Evolutionary conservation across 1,139 yeast genomes (phyloP), one percentile per base, ranked within the genome.

Genomic region (Nakaseomyces delphensis): DNA sequence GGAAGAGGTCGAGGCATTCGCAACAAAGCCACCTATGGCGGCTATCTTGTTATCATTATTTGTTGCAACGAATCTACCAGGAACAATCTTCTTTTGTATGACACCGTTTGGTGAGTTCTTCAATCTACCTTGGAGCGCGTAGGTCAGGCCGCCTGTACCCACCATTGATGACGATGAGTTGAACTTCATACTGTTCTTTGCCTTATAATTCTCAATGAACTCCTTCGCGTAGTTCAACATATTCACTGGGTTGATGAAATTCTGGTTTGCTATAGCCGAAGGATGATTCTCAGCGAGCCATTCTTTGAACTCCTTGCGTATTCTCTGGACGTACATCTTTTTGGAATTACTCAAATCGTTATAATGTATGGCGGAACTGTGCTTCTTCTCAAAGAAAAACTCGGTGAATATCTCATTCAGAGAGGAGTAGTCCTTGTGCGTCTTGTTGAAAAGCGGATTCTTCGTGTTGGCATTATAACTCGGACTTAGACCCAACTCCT

Each of bases 1-100:
- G n/a, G 37, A 20, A 6, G 37, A 33, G 10, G 37, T 27, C 4
- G 37, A 15, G 4, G 37, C 37, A 13, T 38, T 38, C 3, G 64
- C 78, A 36, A 80, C 70, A 51, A 83, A 82, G n/a, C 95, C 95
- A 55, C 83, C 93, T 50, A 82, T 69, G 7, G 85, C 89, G 23
- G 79, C 80, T 41, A 70, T 71, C 46, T 73, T 67, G 38, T 58
- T 61, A 21, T 50, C 49, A 15, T 61, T 53, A 24, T 56, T 59
- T 21, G 71, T 46, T 73, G 68, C 47, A 32, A 82, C 67, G 37
- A 76, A 65, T 67, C 96, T 78, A 48, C 93, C 95, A 13, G 83
- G 83, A 11, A 77, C 79, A 29, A 80, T 68, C 44, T 69, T 68
- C 28, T 76, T 76, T 45, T 75, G 69, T 43, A 72, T 67, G 31